phyloP scores from a whole-genome alignment of 257 asterid species.

The Capsicum pubescens region DNA sequence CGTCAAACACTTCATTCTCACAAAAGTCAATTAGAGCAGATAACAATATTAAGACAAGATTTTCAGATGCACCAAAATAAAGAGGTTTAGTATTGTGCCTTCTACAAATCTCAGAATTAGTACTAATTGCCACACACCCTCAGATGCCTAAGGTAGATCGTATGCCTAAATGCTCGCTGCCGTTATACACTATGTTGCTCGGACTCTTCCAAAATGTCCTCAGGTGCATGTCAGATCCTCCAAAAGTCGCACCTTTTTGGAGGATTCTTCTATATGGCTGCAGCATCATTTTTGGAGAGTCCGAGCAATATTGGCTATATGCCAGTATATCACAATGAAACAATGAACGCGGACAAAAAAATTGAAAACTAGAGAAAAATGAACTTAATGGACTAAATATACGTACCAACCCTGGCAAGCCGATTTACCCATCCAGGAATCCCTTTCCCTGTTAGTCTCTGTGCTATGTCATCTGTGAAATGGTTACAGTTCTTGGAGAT shows the following conservation, averaged over 20 bases:
- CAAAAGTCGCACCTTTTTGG: too few relatives aligned
- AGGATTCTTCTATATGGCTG: too few relatives aligned
- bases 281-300: too few relatives aligned
- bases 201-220: too few relatives aligned
- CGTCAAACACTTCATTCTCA: not conserved
- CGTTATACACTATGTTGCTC: not conserved
- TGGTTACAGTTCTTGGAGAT: constrained; percentile 60
- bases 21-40: constrained; percentile 9
- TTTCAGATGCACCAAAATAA: not conserved
- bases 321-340: not conserved
- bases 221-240: too few relatives aligned
- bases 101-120: constrained; percentile 3
- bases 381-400: not conserved
- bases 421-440: constrained; percentile 65
- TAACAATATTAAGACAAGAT: not conserved
- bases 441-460: constrained; percentile 50
- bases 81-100: not conserved
- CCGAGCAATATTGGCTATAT: too few relatives aligned
- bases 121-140: not conserved
- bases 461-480: constrained; percentile 55
- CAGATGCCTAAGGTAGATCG: constrained; percentile 8
- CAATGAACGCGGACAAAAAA: too few relatives aligned
- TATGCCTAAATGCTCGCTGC: not conserved
- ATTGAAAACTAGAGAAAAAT: not conserved
- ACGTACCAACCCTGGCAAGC: constrained; percentile 41